phyloP scores from a whole-genome alignment of 768 basidiomycete genomes.

The Agaricus sinodeliciosus region DNA sequence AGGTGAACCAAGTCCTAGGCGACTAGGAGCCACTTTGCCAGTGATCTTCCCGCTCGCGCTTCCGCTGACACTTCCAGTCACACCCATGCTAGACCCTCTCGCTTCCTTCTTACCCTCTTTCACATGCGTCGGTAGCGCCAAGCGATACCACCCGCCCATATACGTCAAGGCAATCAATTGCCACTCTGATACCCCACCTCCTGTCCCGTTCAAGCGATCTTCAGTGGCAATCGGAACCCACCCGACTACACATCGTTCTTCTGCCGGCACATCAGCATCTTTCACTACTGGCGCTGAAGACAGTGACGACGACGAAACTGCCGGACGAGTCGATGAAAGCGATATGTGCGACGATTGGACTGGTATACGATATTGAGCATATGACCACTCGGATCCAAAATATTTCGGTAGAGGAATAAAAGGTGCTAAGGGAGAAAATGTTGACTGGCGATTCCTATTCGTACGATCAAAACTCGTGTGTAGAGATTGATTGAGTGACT shows the following conservation, averaged over 20 bases:
- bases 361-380: constrained; percentile 88
- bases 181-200: constrained; percentile 37
- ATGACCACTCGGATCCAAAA: constrained; percentile 95
- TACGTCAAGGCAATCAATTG: constrained; percentile 85
- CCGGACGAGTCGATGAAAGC: constrained; percentile 45
- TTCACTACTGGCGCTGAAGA: constrained; percentile 31
- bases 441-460: constrained; percentile 75
- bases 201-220: constrained; percentile 15
- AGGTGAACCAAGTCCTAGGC: constrained; percentile 29
- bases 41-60: constrained; percentile 65
- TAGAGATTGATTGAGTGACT: constrained; percentile 23
- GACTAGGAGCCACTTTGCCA: background rate
- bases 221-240: constrained; percentile 61
- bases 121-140: constrained; percentile 58
- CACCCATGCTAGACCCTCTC: constrained; percentile 35
- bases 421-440: constrained; percentile 71
- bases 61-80: constrained; percentile 68
- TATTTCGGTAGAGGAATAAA: constrained; percentile 84
- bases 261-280: constrained; percentile 55
- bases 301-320: constrained; percentile 27
- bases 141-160: constrained; percentile 88
- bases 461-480: constrained; percentile 4
- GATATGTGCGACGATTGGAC: constrained; percentile 79
- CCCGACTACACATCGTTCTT: constrained; percentile 83
- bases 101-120: constrained; percentile 40